Evolutionary conservation across 345 rosid species (phyloP), one percentile per base, ranked within the genome.

Genomic region (Citropsis articulata): DNA sequence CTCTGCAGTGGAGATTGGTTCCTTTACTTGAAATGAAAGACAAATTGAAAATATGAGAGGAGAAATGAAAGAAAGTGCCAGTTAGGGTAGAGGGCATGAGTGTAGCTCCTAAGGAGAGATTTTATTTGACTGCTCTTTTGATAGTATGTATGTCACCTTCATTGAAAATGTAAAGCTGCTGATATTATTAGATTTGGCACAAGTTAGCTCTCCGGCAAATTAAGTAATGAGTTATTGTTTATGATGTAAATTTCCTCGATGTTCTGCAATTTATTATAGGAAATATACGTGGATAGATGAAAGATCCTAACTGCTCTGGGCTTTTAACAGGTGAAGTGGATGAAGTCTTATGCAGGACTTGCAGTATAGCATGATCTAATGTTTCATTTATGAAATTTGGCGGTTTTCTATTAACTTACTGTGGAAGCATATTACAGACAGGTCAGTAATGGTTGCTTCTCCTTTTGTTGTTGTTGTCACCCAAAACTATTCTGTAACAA

Each of bases 301-400:
- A 75, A 42, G 31, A 76, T 76, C 50, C 50, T 24, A 38, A 50
- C 24, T 76, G 35, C 50, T 18, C 2, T 50, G 14, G 14, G 9
- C 22, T 57, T 72, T 21, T 76, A 76, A 48, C 64, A 31, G 78
- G 55, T 53, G 64, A 66, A 33, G 24, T 4, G 27, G n/a, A 62
- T 30, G 48, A 50, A 27, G n/a, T 27, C 33, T 50, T 45, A 42
- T 69, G 8, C 18, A 45, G 70, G 30, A 28, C 42, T 28, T 18
- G 40, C 69, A 7, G 69, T n/a, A 18, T 36, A 22, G 50, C 14
- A 24, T 22, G 53, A 33, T 42, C 36, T 24, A 14, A 12, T 18
- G 6, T 22, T 40, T 8, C 45, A 40, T 40, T 40, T 40, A 40
- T 40, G 45, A 40, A 40, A 9, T 40, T 4, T 56, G 42, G 8